These are phyloP conservation scores for Trametes elegans DNA, from an alignment of 768 basidiomycete genomes.

Conservation along the genomic window DNA sequence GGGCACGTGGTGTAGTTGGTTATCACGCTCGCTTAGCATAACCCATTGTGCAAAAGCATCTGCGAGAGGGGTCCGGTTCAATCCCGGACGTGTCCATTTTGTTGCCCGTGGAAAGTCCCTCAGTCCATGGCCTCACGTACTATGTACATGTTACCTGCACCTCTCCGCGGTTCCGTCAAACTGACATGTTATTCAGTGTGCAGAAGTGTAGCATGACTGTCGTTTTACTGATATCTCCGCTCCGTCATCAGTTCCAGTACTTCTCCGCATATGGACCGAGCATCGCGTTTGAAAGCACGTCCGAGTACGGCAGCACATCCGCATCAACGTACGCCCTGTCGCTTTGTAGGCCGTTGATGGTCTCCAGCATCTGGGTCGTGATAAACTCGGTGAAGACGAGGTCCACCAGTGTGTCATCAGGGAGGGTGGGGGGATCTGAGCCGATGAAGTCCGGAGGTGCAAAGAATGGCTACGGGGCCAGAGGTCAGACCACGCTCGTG, in stretches of 20 bases:
- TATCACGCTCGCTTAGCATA: constrained; percentile 20
- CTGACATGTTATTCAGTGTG: too few species aligned
- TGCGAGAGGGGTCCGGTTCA: constrained; percentile 19
- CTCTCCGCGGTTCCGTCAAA: neutral
- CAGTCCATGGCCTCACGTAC: neutral
- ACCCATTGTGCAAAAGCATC: neutral
- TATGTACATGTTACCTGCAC: neutral
- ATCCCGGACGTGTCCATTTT: constrained; percentile 18
- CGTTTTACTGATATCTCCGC: neutral
- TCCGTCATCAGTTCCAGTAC: constrained; percentile 30
- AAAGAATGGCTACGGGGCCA: constrained; percentile 41
- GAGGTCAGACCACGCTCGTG: neutral
- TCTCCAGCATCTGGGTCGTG: constrained; percentile 44
- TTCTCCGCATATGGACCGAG: constrained; percentile 57
- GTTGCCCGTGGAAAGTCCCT: neutral
- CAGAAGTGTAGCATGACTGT: neutral
- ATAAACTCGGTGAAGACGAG: constrained; percentile 79
- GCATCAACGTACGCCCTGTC: constrained; percentile 45
- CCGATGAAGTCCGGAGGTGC: constrained; percentile 55
- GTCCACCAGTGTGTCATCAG: constrained; percentile 55
- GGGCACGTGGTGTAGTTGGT: constrained; percentile 21
- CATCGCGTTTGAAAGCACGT: constrained; percentile 46
- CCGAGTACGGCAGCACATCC: constrained; percentile 57
- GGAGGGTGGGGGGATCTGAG: constrained; percentile 47
- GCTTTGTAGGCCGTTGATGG: constrained; percentile 56